Evolutionary conservation across 2,329 filamentous ascomycete genomes (phyloP), one percentile per base, ranked within the genome.

Genomic region (Ascochyta koolunga): DNA sequence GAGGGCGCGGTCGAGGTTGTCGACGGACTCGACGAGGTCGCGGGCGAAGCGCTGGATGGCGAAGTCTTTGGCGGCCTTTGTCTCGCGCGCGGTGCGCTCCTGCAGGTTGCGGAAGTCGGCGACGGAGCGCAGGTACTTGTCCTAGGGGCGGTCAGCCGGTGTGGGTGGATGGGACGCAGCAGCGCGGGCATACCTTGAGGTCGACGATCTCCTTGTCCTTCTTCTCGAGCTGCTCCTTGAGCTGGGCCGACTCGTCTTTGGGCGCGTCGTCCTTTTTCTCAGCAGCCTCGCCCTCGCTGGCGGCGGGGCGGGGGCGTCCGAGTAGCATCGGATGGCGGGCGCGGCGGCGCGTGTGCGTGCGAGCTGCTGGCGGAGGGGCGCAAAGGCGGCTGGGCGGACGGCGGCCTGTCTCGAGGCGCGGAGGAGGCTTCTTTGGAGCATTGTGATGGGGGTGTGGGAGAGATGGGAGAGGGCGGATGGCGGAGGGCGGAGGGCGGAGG

Each of bases 101-200:
- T 98, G 93, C 45, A 99, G 89, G 80, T 98, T 99, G 75, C 91
- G 91, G 85, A 96, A 98, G 70, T 99, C 95, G 78, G 95, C 95
- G 61, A 98, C 87, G 50, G 90, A 89, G 74, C 95, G 93, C 60
- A 97, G 85, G 78, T 92, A 96, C 81, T 92, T 95, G 79, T 98
- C 95, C 95, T 98, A 65, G 9, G 10, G 10, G 22, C 35, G 36
- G 49, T n/a, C 47, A 18, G 22, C 15, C 11, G 25, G 21, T n/a
- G 31, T 35, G 37, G 1, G 22, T 24, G 25, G 35, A 36, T 29
- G 50, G 39, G 45, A 47, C 40, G 6, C 5, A n/a, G n/a, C 33
- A 29, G 31, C 16, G 38, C 16, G 44, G 27, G 60, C 70, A 50
- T 79, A 96, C 93, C 87, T 97, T 98, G 77, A 96, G 84, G 42